These are phyloP conservation scores for Chaetoceros tenuissimus DNA, from an alignment of 108 stramenopile species.

Conservation along the genomic window DNA sequence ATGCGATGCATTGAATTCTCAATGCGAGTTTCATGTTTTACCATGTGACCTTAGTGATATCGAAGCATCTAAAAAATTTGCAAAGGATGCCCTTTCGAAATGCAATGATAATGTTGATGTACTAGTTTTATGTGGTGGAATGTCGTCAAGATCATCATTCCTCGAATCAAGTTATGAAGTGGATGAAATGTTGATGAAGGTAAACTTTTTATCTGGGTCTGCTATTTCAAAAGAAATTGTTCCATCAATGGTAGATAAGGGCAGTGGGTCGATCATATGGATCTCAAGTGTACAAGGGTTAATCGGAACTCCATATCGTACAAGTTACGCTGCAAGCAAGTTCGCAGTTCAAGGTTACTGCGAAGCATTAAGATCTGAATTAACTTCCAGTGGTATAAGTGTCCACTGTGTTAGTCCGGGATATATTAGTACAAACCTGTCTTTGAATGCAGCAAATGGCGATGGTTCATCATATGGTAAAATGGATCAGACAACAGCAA, in stretches of 20 bases:
- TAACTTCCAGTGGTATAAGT: constrained; percentile 42
- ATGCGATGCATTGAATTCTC: constrained; percentile 19
- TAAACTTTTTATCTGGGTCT: constrained; percentile 75
- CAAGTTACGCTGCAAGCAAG: constrained; percentile 73
- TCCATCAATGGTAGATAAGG: constrained; percentile 54
- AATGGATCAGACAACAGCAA: constrained; percentile 68
- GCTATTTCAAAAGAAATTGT: constrained; percentile 53
- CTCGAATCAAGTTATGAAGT: constrained; percentile 59
- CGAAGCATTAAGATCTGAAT: constrained; percentile 69
- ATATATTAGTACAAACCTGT: constrained; percentile 71
- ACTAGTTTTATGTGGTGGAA: constrained; percentile 71
- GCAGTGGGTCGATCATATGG: constrained; percentile 54
- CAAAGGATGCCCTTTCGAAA: constrained; percentile 13
- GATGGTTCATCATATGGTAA: constrained; percentile 59
- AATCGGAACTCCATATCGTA: constrained; percentile 69
- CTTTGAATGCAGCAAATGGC: constrained; percentile 52
- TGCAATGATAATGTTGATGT: constrained; percentile 35
- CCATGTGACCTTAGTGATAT: constrained; percentile 45
- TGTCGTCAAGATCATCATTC: constrained; percentile 68
- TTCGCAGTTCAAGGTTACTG: constrained; percentile 84
- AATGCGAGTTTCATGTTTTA: constrained; percentile 19
- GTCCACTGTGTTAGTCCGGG: constrained; percentile 68
- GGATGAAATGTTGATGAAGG: constrained; percentile 67
- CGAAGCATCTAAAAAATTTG: constrained; percentile 34
- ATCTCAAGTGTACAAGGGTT: constrained; percentile 69